Evolutionary conservation across 2,329 filamentous ascomycete species (phyloP), one percentile per base, ranked within the genome.

Genomic region (Endothia cerciana): DNA sequence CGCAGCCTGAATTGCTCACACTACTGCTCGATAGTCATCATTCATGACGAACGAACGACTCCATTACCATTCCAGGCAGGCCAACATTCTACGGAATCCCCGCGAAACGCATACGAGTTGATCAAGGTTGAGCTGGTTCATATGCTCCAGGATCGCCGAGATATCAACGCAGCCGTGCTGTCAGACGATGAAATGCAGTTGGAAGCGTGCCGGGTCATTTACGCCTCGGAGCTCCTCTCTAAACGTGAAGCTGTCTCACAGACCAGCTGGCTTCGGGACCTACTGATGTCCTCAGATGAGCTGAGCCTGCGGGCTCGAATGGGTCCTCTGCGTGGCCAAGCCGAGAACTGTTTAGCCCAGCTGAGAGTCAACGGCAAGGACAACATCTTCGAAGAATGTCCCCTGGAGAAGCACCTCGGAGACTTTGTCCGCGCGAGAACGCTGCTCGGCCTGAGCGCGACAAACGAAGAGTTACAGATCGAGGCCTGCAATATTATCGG

Each of bases 181-280:
- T 82, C 78, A 5, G 86, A 89, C 65, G 78, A 81, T 15, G 82
- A 87, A 60, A 74, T 89, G 63, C 82, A 84, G 66, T 72, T 81
- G n/a, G 85, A 88, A 73, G 85, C 85, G n/a, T 86, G 84, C 59
- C 81, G 83, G 65, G 83, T 89, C 68, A 80, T 89, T 69, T 85
- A 83, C 68, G 85, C 82, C 6, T 79, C 83, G 25, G 85, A 88
- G 70, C 75, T 81, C 60, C 72, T 80, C 53, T 82, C 80, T 3
- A 74, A 77, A 19, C 77, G 77, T 28, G 76, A 75, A 1, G 76
- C 77, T 49, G 77, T 75, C 1, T 76, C 80, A 1, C 69, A 73
- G 7, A 67, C 75, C 1, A 83, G 81, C 2, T 89, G 87, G 87
- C 79, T 89, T 62, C 82, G 84, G 68, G 87, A 89, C 71, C 74